phyloP scores from a whole-genome alignment of 345 rosid genomes.

The Limnanthes douglasii region DNA sequence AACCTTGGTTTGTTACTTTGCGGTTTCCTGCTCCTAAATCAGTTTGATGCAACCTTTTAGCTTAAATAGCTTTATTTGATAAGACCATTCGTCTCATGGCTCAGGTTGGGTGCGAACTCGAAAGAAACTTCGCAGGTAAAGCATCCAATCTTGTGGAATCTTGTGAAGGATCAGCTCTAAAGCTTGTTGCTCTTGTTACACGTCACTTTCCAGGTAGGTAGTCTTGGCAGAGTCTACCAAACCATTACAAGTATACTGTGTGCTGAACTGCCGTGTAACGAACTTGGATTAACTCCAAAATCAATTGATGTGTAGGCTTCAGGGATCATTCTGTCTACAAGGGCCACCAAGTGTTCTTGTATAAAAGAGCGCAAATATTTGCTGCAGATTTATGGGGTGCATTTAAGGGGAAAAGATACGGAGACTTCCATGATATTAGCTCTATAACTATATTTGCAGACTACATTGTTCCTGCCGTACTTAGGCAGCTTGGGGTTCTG shows the following conservation, averaged over 20 bases:
- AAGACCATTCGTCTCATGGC: constrained; percentile 4
- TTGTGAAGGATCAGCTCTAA: constrained; percentile 54
- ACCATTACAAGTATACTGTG: too few species aligned
- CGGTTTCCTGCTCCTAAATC: too few species aligned
- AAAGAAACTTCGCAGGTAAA: constrained; percentile 52
- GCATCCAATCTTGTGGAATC: constrained; percentile 57
- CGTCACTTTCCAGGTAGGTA: constrained; percentile 53
- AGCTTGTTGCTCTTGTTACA: constrained; percentile 56
- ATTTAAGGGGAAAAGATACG: constrained; percentile 61
- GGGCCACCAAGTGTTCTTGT: constrained; percentile 64
- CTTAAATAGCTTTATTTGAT: too few species aligned
- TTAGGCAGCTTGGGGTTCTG: constrained; percentile 58
- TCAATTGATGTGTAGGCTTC: constrained; percentile 25
- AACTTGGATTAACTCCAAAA: constrained; percentile 4
- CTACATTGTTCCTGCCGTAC: constrained; percentile 70
- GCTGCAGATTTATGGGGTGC: constrained; percentile 75
- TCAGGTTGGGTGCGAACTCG: constrained; percentile 63
- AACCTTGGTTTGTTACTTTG: too few species aligned
- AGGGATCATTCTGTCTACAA: constrained; percentile 65
- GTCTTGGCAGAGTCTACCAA: too few species aligned
- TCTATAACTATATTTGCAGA: constrained; percentile 75
- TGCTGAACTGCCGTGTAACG: background rate
- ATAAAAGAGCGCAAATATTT: constrained; percentile 78
- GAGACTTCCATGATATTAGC: constrained; percentile 49
- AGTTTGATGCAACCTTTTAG: too few species aligned